Base-by-base conservation (phyloP, 805 yeast genomes). In the Tetrapisispora iriomotensis region DNA sequence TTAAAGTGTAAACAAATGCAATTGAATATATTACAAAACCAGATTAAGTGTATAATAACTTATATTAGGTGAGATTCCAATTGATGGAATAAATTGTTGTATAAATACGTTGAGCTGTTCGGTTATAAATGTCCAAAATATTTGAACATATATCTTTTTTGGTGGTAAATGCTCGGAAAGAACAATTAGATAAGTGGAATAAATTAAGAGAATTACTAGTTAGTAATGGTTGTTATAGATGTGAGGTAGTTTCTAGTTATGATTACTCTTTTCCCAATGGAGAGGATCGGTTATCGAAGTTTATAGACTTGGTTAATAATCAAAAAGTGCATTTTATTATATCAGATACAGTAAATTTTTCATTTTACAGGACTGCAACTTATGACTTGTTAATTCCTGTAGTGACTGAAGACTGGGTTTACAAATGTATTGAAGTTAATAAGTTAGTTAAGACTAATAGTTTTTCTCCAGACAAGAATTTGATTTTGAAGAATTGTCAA, bases 401-500 rank as follows among this genome's bases (percentile, higher is more conserved):
- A 4, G 58, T 58, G 0, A 42, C 39, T 2, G 45, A 47, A n/a
- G 41, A 42, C 3, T 60, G 64, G 64, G 42, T 56, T 13, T 18
- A 41, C 15, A 45, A 46, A 15, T 53, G 59, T 31, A 40, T 56
- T 8, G 31, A 44, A 10, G 45, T 45, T 10, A 46, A 43, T 12
- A 54, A 52, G 35, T 47, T 50, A 14, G 42, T 53, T 24, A 50
- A 53, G 34, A 51, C 62, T 2, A 38, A 45, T 14, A 36, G 42
- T 1, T 87, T 72, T 56, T 75, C 83, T 12, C 94, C 96, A 0
- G 82, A 81, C 52, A 81, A 83, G 9, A 65, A 65, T 24, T 75
- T 72, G 42, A 71, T 83, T 45, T 65, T 90, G 53, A 77, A 76
- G 43, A 71, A 74, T 38, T 71, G 75, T 14, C 74, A 75, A 46